A percentile compares a stretch with the other conserved stretches of the same genome.
phyloP scores from a whole-genome alignment of 345 rosid species.

The Lepidium sativum region DNA sequence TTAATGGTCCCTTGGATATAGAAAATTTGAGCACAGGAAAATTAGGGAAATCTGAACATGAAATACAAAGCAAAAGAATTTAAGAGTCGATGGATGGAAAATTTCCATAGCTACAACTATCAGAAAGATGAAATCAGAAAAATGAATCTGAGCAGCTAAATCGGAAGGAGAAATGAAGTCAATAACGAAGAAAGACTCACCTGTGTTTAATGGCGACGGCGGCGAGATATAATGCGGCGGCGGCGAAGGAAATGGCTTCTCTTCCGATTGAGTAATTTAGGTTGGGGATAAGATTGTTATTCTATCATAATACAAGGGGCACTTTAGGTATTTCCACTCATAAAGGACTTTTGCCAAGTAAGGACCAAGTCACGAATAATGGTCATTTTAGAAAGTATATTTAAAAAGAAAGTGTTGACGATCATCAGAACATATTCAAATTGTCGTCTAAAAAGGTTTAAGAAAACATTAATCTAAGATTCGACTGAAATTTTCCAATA shows the following conservation, averaged over 20 bases:
- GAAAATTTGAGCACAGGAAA: no score
- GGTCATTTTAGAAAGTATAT: background rate
- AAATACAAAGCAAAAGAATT: no score
- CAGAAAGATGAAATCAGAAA: background rate
- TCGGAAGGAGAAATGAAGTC: background rate
- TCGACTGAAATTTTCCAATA: background rate
- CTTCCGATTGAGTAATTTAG: background rate
- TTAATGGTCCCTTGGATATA: no score
- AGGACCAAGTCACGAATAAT: background rate
- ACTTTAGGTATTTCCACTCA: background rate
- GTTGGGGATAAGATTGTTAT: background rate
- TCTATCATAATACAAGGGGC: background rate
- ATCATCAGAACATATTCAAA: background rate
- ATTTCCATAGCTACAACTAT: no score
- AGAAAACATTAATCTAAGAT: background rate
- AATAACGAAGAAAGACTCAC: background rate
- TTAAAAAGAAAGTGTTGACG: background rate
- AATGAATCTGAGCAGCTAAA: background rate
- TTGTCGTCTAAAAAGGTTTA: background rate
- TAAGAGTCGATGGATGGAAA: no score
- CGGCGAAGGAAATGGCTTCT: background rate
- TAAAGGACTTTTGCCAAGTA: background rate
- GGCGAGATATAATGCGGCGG: background rate
- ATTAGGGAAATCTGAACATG: no score
- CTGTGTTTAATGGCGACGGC: background rate